Evolutionary conservation across 148 eudicot species (phyloP).

Genomic region (Persicaria maculosa): DNA sequence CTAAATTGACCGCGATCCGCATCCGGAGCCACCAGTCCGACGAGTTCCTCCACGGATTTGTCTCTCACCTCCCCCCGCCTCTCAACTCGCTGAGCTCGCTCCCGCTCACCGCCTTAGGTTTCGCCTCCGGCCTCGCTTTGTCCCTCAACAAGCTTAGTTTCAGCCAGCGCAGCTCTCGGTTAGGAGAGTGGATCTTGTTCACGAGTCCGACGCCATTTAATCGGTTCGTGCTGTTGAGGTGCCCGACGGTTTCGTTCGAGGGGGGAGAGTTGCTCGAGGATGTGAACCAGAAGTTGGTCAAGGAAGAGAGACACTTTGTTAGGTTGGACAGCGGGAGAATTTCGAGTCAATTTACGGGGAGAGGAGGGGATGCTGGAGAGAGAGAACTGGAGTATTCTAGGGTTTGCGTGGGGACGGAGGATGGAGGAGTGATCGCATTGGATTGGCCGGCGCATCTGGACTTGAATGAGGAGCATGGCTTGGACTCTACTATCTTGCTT

Average conservation of each 20-base stretch:
- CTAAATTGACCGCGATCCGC: slow-evolving; percentile 13
- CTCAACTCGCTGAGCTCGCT: slow-evolving; percentile 23
- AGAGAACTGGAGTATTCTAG: slow-evolving; percentile 67
- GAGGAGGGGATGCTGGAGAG: slow-evolving; percentile 9
- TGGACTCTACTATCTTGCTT: slow-evolving; percentile 75
- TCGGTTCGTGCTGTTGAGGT: slow-evolving; percentile 68
- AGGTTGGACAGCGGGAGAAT: slow-evolving; percentile 56
- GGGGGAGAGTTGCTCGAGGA: slow-evolving; percentile 36
- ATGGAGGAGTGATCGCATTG: slow-evolving; percentile 79
- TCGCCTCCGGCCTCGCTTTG: slow-evolving; percentile 47
- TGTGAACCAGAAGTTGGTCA: slow-evolving; percentile 53
- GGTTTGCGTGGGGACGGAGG: slow-evolving; percentile 60
- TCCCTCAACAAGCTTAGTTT: slow-evolving; percentile 19
- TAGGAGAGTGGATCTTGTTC: slow-evolving; percentile 70
- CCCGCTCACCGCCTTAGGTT: slow-evolving; percentile 39
- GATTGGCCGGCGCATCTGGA: slow-evolving; percentile 89
- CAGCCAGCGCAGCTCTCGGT: neutral
- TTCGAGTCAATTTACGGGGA: neutral
- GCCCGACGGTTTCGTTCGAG: slow-evolving; percentile 50
- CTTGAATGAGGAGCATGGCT: slow-evolving; percentile 59
- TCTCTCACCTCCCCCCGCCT: slow-evolving; percentile 32
- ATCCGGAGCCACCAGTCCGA: slow-evolving; percentile 28
- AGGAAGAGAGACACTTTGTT: slow-evolving; percentile 65
- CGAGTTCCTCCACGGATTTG: slow-evolving; percentile 10
- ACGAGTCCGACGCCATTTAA: slow-evolving; percentile 87